These are phyloP conservation scores for Globisporangium iwayamae DNA, from an alignment of 352 stramenopile genomes.

Conservation along the genomic window DNA sequence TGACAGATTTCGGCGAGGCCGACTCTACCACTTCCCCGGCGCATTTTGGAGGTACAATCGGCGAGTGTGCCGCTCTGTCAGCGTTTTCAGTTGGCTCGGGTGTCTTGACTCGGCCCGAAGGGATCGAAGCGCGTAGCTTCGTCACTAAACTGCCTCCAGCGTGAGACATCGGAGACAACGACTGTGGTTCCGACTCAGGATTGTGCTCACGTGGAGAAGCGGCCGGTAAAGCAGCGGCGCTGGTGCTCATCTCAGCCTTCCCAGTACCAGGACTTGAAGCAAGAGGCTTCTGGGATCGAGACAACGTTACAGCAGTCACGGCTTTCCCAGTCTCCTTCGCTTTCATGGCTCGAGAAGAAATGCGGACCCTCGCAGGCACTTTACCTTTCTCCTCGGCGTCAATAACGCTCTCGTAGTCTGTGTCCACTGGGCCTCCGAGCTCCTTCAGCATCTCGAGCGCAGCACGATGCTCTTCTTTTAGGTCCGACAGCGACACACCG, in stretches of 20 bases:
- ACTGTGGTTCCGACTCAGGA: not conserved
- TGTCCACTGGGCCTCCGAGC: conserved; percentile 56
- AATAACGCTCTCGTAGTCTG: conserved; percentile 23
- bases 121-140: conserved; percentile 46
- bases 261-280: not conserved
- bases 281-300: not conserved
- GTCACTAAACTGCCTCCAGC: conserved; percentile 39
- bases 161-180: conserved; percentile 5
- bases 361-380: not conserved
- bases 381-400: conserved; percentile 14
- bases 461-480: conserved; percentile 73
- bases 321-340: not conserved
- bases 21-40: too few species aligned
- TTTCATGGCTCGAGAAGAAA: not conserved
- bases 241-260: not conserved
- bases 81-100: not conserved
- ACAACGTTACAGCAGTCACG: not conserved
- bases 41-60: too few species aligned
- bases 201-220: not conserved
- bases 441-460: conserved; percentile 71
- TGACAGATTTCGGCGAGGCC: too few species aligned
- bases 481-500: conserved; percentile 61
- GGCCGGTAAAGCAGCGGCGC: not conserved
- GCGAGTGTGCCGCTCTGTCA: not conserved
- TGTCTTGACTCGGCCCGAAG: conserved; percentile 28